Percentiles rank a stretch among this genome's conserved stretches.
Evolutionary conservation across 495 filamentous ascomycete species (phyloP).

Genomic region (Bombardia bombarda): DNA sequence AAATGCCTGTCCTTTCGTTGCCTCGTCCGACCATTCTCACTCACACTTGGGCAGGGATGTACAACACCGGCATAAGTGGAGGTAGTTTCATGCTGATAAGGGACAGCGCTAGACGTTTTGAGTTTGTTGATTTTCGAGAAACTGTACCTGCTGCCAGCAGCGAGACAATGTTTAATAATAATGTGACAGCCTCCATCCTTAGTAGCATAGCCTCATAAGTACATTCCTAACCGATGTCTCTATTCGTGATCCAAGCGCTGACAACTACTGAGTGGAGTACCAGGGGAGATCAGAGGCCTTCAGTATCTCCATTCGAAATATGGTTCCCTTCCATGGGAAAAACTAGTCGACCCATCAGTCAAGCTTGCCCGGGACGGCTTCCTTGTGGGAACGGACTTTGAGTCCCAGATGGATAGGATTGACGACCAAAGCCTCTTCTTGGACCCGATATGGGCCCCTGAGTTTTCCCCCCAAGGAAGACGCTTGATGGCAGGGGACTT

Average conservation of each 20-base stretch:
- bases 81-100: conserved; percentile 76
- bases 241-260: too few species aligned
- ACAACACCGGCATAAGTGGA: conserved; percentile 69
- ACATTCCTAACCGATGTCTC: too few species aligned
- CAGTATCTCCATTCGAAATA: background rate
- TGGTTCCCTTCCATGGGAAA: background rate
- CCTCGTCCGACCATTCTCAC: too few species aligned
- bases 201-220: background rate
- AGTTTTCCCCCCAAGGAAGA: background rate
- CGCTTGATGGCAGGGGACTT: background rate
- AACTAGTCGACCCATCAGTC: background rate
- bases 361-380: background rate
- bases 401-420: background rate
- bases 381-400: background rate
- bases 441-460: background rate
- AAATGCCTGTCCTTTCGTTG: too few species aligned
- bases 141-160: conserved; percentile 69
- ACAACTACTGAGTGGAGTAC: background rate
- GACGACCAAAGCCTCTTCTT: background rate
- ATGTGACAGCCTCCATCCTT: conserved; percentile 11
- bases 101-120: conserved; percentile 48
- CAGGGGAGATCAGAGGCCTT: background rate
- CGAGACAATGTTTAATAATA: conserved; percentile 66
- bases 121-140: conserved; percentile 75
- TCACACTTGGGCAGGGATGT: too few species aligned